Evolutionary conservation across 768 basidiomycete species (phyloP).

Genomic region (Mycena floridula): DNA sequence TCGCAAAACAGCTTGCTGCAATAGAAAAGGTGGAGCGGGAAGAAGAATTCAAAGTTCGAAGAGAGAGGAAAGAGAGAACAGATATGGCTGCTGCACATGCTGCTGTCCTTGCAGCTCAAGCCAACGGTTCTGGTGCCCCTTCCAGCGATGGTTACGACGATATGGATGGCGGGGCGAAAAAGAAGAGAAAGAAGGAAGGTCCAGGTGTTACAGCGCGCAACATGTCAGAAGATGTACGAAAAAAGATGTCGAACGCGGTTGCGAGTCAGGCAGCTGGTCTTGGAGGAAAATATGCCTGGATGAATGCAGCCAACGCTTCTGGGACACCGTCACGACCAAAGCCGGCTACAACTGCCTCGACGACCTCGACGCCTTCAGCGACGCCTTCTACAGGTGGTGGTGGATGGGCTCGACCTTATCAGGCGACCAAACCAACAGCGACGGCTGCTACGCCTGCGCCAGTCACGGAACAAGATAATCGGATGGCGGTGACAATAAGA

Average conservation of each 20-base stretch:
- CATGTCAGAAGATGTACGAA: conserved; percentile 87
- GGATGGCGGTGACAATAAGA: conserved; percentile 58
- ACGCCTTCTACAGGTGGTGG: conserved; percentile 16
- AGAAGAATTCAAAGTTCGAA: conserved; percentile 69
- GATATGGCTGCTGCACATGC: conserved; percentile 70
- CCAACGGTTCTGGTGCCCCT: conserved; percentile 25
- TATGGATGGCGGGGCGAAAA: conserved; percentile 53
- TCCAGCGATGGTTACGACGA: conserved; percentile 17
- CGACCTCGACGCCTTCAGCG: conserved; percentile 24
- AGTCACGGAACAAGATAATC: conserved; percentile 53
- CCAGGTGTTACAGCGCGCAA: conserved; percentile 82
- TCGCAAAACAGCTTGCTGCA: conserved; percentile 69
- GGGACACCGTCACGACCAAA: conserved; percentile 28
- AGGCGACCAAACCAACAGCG: conserved; percentile 18
- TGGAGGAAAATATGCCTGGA: conserved; percentile 82
- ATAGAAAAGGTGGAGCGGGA: conserved; percentile 79
- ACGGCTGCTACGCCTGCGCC: conserved; percentile 18
- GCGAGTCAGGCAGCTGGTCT: conserved; percentile 87
- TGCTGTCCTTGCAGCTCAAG: conserved; percentile 55
- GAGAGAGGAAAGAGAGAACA: conserved; percentile 73
- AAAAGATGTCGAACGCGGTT: conserved; percentile 88
- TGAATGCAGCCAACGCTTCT: conserved; percentile 59
- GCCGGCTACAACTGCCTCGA: conserved; percentile 23
- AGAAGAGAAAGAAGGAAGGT: conserved; percentile 80
- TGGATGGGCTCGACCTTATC: neutral